Conservation (phyloP, 352 stramenopile species). For the Globisporangium canariense region DNA sequence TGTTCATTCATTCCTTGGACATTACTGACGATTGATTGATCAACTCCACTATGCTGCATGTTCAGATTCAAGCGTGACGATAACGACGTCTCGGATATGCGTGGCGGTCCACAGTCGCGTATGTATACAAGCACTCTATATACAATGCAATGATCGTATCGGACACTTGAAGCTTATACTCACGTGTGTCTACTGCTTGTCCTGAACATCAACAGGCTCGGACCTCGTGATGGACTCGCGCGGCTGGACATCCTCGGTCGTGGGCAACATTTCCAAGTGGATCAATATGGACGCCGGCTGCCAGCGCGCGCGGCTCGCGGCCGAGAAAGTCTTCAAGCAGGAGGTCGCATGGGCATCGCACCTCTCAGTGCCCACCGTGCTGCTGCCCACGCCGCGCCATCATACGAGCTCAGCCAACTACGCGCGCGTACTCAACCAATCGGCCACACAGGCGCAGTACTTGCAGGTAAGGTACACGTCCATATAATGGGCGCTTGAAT, state of each 20-base stretch:
- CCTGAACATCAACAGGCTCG: conserved; percentile 33
- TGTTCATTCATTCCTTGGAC: not conserved
- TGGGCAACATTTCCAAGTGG: conserved; percentile 79
- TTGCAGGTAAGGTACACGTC: not conserved
- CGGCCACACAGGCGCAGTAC: conserved; percentile 72
- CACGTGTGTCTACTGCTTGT: not conserved
- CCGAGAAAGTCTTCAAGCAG: conserved; percentile 83
- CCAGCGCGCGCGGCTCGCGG: conserved; percentile 33
- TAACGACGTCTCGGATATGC: conserved; percentile 48
- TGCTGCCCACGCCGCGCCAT: conserved; percentile 80
- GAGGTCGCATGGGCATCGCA: conserved; percentile 96
- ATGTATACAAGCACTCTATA: conserved; percentile 11
- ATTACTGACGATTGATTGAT: too few relatives aligned
- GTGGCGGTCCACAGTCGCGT: conserved; percentile 57
- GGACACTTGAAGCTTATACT: not conserved
- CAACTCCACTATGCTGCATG: not conserved
- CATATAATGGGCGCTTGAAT: too few relatives aligned
- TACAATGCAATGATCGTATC: too few relatives aligned
- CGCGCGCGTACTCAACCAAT: conserved; percentile 78
- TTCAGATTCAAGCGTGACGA: conserved; percentile 72
- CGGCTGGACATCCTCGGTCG: conserved; percentile 79
- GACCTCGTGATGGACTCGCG: conserved; percentile 83
- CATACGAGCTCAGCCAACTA: conserved; percentile 72
- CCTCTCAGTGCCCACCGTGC: conserved; percentile 93
- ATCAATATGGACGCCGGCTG: conserved; percentile 64